These are phyloP conservation scores for Debaryomyces subglobosus DNA, from an alignment of 1,139 yeast species.

Conservation along the genomic window DNA sequence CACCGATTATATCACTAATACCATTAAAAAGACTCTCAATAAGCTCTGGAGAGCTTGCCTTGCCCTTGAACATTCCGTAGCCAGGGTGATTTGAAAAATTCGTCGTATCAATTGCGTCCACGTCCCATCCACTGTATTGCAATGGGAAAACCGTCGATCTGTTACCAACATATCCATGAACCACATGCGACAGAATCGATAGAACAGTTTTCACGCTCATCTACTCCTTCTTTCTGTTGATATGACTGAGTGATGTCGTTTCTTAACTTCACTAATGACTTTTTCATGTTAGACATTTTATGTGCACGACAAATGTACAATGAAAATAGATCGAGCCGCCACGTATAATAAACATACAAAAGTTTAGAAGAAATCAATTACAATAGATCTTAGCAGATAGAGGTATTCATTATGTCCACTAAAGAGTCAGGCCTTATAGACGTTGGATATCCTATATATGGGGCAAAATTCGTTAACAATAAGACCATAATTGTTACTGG, in stretches of 20 bases:
- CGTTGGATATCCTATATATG: constrained; percentile 81
- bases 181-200: constrained; percentile 78
- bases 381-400: background rate
- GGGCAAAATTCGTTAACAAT: constrained; percentile 68
- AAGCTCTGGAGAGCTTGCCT: constrained; percentile 19
- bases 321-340: constrained; percentile 5
- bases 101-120: constrained; percentile 78
- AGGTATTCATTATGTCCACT: constrained; percentile 30
- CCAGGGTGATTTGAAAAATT: constrained; percentile 85
- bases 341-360: constrained; percentile 4
- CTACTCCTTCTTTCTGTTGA: background rate
- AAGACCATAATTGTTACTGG: constrained; percentile 75
- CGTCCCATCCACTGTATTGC: constrained; percentile 82
- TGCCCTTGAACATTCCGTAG: constrained; percentile 50
- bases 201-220: constrained; percentile 15
- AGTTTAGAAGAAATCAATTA: background rate
- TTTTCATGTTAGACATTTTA: background rate
- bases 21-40: constrained; percentile 28
- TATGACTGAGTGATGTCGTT: background rate
- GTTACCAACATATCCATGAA: constrained; percentile 86
- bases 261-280: background rate
- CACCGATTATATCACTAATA: constrained; percentile 24
- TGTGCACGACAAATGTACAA: constrained; percentile 6
- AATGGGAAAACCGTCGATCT: constrained; percentile 80
- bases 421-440: constrained; percentile 48